Evolutionary conservation across 495 filamentous ascomycete genomes (phyloP).

Genomic region (Ascobolus immersus): DNA sequence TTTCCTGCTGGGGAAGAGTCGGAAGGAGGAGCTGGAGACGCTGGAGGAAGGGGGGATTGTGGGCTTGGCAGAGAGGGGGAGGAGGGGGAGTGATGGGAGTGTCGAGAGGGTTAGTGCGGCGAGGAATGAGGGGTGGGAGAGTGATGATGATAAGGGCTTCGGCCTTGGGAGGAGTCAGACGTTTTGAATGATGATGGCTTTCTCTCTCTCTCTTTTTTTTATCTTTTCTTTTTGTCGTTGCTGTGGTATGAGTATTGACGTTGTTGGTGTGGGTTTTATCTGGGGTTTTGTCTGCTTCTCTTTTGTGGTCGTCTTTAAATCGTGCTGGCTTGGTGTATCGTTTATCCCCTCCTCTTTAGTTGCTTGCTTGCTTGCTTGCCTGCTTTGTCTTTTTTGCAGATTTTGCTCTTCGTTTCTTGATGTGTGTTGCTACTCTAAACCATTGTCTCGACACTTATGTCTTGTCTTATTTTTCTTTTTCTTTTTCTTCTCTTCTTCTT

Average conservation of each 20-base stretch:
- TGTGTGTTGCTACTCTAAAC: not conserved
- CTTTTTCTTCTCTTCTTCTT: not conserved
- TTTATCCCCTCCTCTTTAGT: no score
- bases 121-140: no score
- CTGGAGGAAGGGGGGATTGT: no score
- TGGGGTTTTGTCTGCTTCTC: no score
- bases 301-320: no score
- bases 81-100: not conserved
- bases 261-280: conserved; percentile 5
- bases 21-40: no score
- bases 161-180: not conserved
- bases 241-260: not conserved
- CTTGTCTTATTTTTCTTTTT: not conserved
- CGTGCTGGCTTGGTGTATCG: no score
- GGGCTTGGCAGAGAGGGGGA: not conserved
- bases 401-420: not conserved
- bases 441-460: not conserved
- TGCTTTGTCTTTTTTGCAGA: not conserved
- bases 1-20: not conserved
- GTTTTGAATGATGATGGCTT: not conserved
- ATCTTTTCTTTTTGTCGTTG: conserved; percentile 7
- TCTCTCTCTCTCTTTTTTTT: conserved; percentile 3
- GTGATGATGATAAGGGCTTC: not conserved
- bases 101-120: not conserved
- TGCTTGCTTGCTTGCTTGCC: conserved; percentile 1